Evolutionary conservation across 441 rosid species (phyloP), one percentile per base, ranked within the genome.

Genomic region (Syzygium malaccense): DNA sequence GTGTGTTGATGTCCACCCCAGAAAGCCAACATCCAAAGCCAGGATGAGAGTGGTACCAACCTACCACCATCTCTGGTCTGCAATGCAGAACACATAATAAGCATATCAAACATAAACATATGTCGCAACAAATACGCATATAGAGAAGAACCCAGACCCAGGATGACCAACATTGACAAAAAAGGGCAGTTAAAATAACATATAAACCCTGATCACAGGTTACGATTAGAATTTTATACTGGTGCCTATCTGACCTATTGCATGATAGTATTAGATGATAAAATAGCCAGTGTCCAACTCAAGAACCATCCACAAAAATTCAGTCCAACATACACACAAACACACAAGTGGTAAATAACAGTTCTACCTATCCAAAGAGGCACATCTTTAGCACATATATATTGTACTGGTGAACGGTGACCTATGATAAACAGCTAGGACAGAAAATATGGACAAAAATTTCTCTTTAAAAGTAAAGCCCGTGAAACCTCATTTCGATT

Each of bases 11-110:
- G 94, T 98, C 99, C 60, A 98, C 99, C 6, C 99, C 99, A 89
- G 99, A 98, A 58, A 98, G 99, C 99, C 99, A 98, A 92, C 99
- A 98, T 68, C 99, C 99, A 91, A 98, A 98, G 89, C 99, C 99
- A 88, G 99, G 99, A 93, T 98, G 99, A 3, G 99, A 97, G 91
- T 98, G 99, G 93, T 97, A 98, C 99, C 99, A 98, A 13, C 99
- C 99, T 30, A 98, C 99, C 88, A 98, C 99, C 99, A 98, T 98
- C 91, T 98, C 99, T 75, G 98, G 99, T 92, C 99, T 97, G 95
- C 90, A 91, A 90, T 37, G 90, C 48, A 89, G 91, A 88, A 28
- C 18, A 85, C 83, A 88, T 8, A 79, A 86, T 68, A 33, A 68
- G 80, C 48, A 68, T 26, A 51, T 86, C 53, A 86, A 58, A 62